Evolutionary conservation across 1,284 basidiomycete species (phyloP).

Genomic region (Ustilago trichophora): DNA sequence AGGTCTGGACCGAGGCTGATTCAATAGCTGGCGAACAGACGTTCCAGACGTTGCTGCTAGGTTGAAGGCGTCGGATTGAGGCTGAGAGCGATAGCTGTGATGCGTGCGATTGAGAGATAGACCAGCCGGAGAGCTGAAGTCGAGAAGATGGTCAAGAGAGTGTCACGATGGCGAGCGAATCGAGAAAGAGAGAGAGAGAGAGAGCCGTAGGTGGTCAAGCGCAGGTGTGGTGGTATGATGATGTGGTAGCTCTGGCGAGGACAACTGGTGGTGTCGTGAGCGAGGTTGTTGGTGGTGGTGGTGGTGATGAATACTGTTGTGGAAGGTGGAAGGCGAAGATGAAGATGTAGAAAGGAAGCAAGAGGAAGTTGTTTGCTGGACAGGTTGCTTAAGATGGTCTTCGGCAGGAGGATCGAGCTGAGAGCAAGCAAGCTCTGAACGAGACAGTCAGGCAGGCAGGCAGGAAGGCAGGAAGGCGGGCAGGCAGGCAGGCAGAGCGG

Average conservation of each 20-base stretch:
- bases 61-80: not conserved
- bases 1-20: not conserved
- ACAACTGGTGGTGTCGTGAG: no score
- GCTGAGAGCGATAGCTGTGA: not conserved
- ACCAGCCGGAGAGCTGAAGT: not conserved
- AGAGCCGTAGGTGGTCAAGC: not conserved
- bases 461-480: not conserved
- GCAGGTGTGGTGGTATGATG: no score
- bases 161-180: not conserved
- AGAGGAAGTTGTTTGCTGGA: not conserved
- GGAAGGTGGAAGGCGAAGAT: not conserved
- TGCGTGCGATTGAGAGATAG: not conserved
- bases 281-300: no score
- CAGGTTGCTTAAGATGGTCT: constrained; percentile 1
- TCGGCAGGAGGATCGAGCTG: constrained; percentile 7
- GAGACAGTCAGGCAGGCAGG: not conserved
- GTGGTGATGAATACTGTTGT: no score
- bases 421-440: no score
- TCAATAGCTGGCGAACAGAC: constrained; percentile 6
- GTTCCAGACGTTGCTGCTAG: constrained; percentile 23
- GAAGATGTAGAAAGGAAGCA: not conserved
- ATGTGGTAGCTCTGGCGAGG: no score
- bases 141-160: not conserved
- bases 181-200: no score
- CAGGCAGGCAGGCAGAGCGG: not conserved